Base-by-base conservation (phyloP, 2,329 filamentous ascomycete genomes). In the Diatrype stigma region DNA sequence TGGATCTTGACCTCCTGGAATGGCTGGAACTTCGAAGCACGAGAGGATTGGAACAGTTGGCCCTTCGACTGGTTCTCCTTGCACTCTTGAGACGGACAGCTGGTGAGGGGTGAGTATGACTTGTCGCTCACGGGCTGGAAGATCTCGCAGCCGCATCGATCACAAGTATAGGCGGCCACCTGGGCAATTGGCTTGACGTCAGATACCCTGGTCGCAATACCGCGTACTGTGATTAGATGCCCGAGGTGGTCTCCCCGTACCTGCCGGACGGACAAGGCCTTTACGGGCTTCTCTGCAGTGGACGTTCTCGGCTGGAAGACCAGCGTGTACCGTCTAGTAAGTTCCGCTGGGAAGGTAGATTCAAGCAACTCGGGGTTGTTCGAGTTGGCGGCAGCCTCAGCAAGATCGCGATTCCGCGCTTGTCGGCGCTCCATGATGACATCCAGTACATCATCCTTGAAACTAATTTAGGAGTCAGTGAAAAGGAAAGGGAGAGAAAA, bases 1-100 rank as follows among this genome's bases (percentile, higher is more conserved):
- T 99, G 94, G 51, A 99, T 91, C 75, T 97, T 97, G 71, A 97
- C 85, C 71, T 99, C 94, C 70, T 99, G 94, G 76, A 99, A 99
- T 3, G 94, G 91, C 63, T 96, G 74, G 66, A 97, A 99, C 65
- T 97, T 99, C 47, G 92, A 96, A 0, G 93, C 94, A 62, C 94
- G 83, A n/a, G 92, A 95, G 1, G 93, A 96, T 35, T 95, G 84
- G 68, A 96, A 93, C 37, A 99, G 80, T 69, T 96, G 90, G 17
- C 94, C 94, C 70, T 94, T 96, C 60, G 90, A 84, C 69, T 96
- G 91, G 70, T 96, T 97, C 54, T 81, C 79, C 67, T 87, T 84
- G 77, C 94, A 99, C 61, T 96, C 90, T n/a, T 85, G 74, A 1
- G 94, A 97, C 12, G 91, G 87, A 68, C 94, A 99, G 66, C 90